Evolutionary conservation across 164 flowering plant species (phyloP), one percentile per base, ranked within the genome.

Genomic region (Protea cynaroides): DNA sequence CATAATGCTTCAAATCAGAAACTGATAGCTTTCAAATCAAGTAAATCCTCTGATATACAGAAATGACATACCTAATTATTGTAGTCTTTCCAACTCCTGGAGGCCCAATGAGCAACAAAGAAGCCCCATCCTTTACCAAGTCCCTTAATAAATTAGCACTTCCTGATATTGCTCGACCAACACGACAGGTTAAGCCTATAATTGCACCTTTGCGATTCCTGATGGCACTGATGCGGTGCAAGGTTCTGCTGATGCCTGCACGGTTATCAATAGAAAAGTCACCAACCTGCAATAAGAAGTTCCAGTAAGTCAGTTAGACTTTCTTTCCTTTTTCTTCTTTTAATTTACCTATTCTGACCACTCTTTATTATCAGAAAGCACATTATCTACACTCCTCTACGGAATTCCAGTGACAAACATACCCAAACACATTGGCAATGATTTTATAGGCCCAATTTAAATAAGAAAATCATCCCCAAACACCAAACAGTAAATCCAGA

Each of bases 51-150:
- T 40, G 13, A 59, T 11, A 59, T 43, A 13, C 3, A 65, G 40
- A 37, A 52, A 22, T 8, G 11, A 63, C 69, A 19, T 11, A 93
- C 97, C 97, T 84, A 60, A 93, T 89, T 67, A 93, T 89, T 34
- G 98, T 93, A 22, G 98, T 93, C 80, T 93, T 93, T 58, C 98
- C 98, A 21, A 93, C 98, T 53, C 97, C 97, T 15, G 98, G 98
- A 72, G 97, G 97, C 19, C 97, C 98, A 70, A 93, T 90, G 38
- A 93, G 85, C 80, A 93, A 73, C 72, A 93, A 66, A 55, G 98
- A 93, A 77, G 81, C 82, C 50, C 96, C 96, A 72, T 86, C 87
- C 66, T 81, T 79, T 44, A 93, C 84, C 76, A 93, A 78, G 74
- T 90, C 96, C 68, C 80, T 71, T 77, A 93, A 70, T 72, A 86